Evolutionary conservation across 805 yeast species (phyloP).

Genomic region (Saccharomycopsis fermentans): DNA sequence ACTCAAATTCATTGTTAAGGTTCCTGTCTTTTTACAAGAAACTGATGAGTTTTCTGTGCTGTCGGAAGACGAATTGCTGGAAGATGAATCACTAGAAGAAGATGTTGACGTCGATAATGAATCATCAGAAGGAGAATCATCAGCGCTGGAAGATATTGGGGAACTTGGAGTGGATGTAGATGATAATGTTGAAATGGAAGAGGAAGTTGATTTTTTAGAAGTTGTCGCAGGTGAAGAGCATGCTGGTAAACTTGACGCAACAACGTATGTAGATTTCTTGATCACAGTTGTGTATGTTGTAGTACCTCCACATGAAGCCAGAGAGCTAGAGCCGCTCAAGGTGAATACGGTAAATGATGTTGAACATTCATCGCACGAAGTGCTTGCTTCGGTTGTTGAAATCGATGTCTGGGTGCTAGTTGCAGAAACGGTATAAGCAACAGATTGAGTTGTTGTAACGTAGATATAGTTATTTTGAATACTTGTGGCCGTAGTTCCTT

Average conservation of each 20-base stretch:
- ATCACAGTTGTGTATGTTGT: slow-evolving; percentile 15
- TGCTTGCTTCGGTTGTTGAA: slow-evolving; percentile 21
- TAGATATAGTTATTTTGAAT: slow-evolving; percentile 14
- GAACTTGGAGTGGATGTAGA: background rate
- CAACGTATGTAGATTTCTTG: slow-evolving; percentile 15
- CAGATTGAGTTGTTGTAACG: slow-evolving; percentile 11
- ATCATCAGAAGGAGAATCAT: slow-evolving; percentile 14
- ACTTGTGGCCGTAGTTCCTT: slow-evolving; percentile 24
- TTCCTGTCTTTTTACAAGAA: slow-evolving; percentile 28
- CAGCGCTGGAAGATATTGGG: background rate
- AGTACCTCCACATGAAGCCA: slow-evolving; percentile 9
- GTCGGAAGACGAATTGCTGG: slow-evolving; percentile 19
- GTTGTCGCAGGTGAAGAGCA: slow-evolving; percentile 1
- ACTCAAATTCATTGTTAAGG: slow-evolving; percentile 40
- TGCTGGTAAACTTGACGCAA: slow-evolving; percentile 7
- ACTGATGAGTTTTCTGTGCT: slow-evolving; percentile 14
- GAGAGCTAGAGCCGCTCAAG: slow-evolving; percentile 14
- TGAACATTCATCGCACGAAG: slow-evolving; percentile 15
- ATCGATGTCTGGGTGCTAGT: slow-evolving; percentile 18
- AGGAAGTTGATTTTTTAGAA: background rate
- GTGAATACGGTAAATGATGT: slow-evolving; percentile 17
- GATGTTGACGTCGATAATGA: slow-evolving; percentile 22
- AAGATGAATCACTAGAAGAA: slow-evolving; percentile 21
- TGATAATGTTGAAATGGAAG: background rate
- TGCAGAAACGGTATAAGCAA: slow-evolving; percentile 13